Percentiles rank a stretch among this genome's conserved stretches.
Evolutionary conservation across 202 grass and related monocot genomes (phyloP).

Genomic region (Setaria italica): DNA sequence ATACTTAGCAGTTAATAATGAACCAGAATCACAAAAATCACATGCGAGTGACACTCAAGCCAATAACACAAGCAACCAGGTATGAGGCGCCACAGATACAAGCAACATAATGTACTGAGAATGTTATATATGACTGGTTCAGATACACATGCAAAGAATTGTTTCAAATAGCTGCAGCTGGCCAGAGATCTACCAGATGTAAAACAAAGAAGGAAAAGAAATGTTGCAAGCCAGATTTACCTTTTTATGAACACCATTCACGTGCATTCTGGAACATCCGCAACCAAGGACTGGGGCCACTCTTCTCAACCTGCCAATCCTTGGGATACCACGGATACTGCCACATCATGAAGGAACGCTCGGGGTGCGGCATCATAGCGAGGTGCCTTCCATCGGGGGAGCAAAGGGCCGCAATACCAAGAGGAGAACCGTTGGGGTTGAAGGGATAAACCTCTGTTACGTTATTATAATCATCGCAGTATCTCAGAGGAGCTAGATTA

Average conservation of each 20-base stretch:
- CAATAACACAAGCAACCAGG: not conserved
- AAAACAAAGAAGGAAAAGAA: not conserved
- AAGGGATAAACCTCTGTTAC: conserved; percentile 66
- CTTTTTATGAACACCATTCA: conserved; percentile 72
- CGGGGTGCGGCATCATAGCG: conserved; percentile 84
- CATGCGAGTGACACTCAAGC: not conserved
- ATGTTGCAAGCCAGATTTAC: conserved; percentile 5
- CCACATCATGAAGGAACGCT: conserved; percentile 91
- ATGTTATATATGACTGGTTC: not conserved
- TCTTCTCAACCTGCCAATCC: conserved; percentile 76
- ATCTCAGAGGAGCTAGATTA: conserved; percentile 67
- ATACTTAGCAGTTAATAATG: not conserved
- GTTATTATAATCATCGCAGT: conserved; percentile 59
- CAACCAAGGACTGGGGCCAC: conserved; percentile 74
- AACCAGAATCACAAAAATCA: not conserved
- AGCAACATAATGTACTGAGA: not conserved
- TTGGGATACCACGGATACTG: conserved; percentile 88
- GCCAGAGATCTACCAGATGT: not conserved
- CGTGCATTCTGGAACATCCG: conserved; percentile 83
- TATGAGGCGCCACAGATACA: not conserved
- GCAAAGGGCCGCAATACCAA: conserved; percentile 69
- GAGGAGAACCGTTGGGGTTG: conserved; percentile 71
- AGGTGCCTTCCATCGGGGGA: conserved; percentile 79
- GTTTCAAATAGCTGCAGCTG: not conserved
- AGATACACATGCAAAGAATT: not conserved